phyloP scores from a whole-genome alignment of 441 rosid species.

The Pelargonium myrrhifolium region DNA sequence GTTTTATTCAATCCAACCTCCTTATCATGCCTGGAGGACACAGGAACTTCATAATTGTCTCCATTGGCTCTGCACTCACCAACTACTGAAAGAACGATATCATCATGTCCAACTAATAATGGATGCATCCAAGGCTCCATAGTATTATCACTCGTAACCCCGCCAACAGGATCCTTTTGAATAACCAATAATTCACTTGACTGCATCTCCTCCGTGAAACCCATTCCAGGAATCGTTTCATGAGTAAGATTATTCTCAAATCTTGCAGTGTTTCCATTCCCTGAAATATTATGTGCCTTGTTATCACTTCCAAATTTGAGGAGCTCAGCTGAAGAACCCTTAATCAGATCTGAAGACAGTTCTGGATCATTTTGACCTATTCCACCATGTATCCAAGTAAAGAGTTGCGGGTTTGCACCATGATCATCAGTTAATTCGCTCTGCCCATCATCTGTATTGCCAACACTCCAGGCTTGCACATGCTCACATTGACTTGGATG shows the following conservation, averaged over 20 bases:
- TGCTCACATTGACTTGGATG: slow-evolving; percentile 6
- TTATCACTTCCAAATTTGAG: slow-evolving; percentile 12
- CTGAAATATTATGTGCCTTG: slow-evolving; percentile 4
- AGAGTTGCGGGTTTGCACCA: slow-evolving; percentile 6
- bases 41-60: slow-evolving; percentile 2
- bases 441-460: slow-evolving; percentile 5
- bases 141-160: slow-evolving; percentile 9
- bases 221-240: background rate
- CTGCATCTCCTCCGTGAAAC: background rate
- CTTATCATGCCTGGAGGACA: slow-evolving; percentile 6
- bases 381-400: slow-evolving; percentile 10
- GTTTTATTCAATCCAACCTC: slow-evolving; percentile 9
- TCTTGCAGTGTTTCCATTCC: background rate
- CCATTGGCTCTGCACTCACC: slow-evolving; percentile 1
- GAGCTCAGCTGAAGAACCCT: slow-evolving; percentile 10
- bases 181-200: slow-evolving; percentile 6
- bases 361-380: slow-evolving; percentile 9
- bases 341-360: slow-evolving; percentile 13
- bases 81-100: background rate
- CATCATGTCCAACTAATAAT: background rate
- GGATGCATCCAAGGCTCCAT: slow-evolving; percentile 1
- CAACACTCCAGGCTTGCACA: background rate
- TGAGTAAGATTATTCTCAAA: slow-evolving; percentile 13
- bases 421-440: slow-evolving; percentile 4
- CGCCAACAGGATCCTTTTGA: background rate